Base-by-base conservation (phyloP, 345 rosid genomes). In the Moringa oleifera region DNA sequence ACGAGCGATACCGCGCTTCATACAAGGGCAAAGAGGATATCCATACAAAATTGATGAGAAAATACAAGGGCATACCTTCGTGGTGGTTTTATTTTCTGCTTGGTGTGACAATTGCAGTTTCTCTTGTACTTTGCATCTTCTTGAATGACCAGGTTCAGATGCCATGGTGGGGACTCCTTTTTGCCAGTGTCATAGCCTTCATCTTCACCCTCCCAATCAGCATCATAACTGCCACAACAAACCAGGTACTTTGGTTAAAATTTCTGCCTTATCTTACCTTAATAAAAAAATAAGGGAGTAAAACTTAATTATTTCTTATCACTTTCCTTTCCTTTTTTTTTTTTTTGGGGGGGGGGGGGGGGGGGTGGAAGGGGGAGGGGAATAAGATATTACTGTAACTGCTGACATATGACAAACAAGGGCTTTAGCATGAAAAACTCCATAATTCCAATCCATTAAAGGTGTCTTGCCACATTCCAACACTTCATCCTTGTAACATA, bases 151-250 rank as follows among this genome's bases (percentile, higher is more conserved):
- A 91, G 68, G 86, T 91, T 58, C 95, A 89, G 66, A 80, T 91
- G 90, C 98, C 98, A 55, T 91, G 98, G 95, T 91, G 98, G 95
- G 96, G 92, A 52, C 92, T 91, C 53, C 59, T 91, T 59, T 87
- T 89, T 45, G 96, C 89, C 20, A 67, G 81, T 33, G 85, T 62
- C 11, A 76, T 89, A 78, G 98, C 98, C 36, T 89, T 91, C 51
- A 6, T 73, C 59, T 91, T 91, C 77, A 89, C 95, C 50, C 92
- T 91, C 47, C 98, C 98, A 0, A 81, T 89, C 68, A 86, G 98
- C 72, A 77, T 91, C 69, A 85, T 91, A 31, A 89, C 96, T 15
- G 98, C 95, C 61, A 89, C 95, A 21, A 89, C 98, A 56, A 91
- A 91, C 77, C 92, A 89, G 87, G 98, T 89, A 67, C 59, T 15